phyloP scores from a whole-genome alignment of 192 early-diverging fungal genomes.

The Mortierella claussenii region DNA sequence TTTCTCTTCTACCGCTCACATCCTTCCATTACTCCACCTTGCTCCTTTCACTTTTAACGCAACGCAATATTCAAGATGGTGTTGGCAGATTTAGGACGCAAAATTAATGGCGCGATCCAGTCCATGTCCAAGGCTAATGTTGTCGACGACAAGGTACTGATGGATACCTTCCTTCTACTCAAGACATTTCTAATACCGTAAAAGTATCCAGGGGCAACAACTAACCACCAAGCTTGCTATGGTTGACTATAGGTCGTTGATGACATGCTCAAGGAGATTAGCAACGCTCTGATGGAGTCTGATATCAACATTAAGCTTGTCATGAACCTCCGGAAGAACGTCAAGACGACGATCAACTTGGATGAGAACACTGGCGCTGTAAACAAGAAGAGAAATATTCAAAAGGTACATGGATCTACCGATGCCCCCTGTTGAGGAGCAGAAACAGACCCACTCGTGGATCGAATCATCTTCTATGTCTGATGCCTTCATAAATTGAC shows the following conservation, averaged over 20 bases:
- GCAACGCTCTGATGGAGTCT: constrained; percentile 86
- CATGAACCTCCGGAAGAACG: constrained; percentile 82
- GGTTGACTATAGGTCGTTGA: constrained; percentile 68
- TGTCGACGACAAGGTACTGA: constrained; percentile 85
- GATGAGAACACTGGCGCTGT: constrained; percentile 83
- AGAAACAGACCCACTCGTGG: no score
- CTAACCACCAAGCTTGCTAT: neutral
- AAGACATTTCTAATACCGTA: no score
- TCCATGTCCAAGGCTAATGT: constrained; percentile 84
- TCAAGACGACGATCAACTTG: constrained; percentile 83
- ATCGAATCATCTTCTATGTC: no score
- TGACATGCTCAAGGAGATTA: constrained; percentile 86
- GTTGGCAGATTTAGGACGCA: constrained; percentile 89
- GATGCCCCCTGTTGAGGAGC: no score
- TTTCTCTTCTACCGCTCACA: neutral
- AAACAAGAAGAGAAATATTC: constrained; percentile 89
- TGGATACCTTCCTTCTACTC: no score
- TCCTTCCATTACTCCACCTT: neutral
- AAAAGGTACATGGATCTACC: constrained; percentile 62
- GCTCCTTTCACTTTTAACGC: neutral
- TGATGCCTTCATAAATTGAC: no score
- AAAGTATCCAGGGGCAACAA: no score
- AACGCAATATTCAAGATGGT: constrained; percentile 68
- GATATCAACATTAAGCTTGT: constrained; percentile 95
- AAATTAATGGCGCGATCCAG: constrained; percentile 86